Conservation (phyloP, 345 rosid species). For the Moricandia arvensis region DNA sequence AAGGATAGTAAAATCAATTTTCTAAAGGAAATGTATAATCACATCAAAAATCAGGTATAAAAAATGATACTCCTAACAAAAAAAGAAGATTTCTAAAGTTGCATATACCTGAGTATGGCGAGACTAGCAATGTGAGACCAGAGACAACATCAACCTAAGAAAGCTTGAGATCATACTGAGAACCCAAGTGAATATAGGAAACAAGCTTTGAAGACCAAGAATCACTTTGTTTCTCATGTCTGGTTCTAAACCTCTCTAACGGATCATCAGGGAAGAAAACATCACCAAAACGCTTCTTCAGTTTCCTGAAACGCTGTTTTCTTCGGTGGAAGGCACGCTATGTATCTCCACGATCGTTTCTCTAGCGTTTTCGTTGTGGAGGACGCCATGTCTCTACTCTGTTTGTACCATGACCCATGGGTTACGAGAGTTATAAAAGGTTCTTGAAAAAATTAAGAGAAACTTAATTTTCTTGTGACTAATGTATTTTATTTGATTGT, state of each 20-base stretch:
- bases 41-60: no score
- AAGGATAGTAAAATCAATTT: no score
- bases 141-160: slow-evolving; percentile 83
- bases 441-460: neutral
- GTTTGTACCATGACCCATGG: slow-evolving; percentile 37
- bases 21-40: no score
- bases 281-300: slow-evolving; percentile 57
- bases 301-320: slow-evolving; percentile 61
- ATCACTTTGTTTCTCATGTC: slow-evolving; percentile 50
- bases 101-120: slow-evolving; percentile 92
- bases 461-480: neutral
- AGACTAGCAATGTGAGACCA: slow-evolving; percentile 99
- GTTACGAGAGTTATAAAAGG: neutral
- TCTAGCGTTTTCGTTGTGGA: slow-evolving; percentile 27
- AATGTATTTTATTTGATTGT: slow-evolving; percentile 1
- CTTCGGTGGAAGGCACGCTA: slow-evolving; percentile 70
- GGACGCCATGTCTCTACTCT: slow-evolving; percentile 43
- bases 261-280: slow-evolving; percentile 98
- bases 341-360: slow-evolving; percentile 52
- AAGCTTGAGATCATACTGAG: slow-evolving; percentile 57
- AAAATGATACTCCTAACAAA: no score
- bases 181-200: slow-evolving; percentile 79
- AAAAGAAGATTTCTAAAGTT: neutral
- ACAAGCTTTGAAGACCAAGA: slow-evolving; percentile 64
- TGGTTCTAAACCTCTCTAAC: slow-evolving; percentile 76